Evolutionary conservation across 768 basidiomycete species (phyloP), one percentile per base, ranked within the genome.

Genomic region (Hygrocybe punicea): DNA sequence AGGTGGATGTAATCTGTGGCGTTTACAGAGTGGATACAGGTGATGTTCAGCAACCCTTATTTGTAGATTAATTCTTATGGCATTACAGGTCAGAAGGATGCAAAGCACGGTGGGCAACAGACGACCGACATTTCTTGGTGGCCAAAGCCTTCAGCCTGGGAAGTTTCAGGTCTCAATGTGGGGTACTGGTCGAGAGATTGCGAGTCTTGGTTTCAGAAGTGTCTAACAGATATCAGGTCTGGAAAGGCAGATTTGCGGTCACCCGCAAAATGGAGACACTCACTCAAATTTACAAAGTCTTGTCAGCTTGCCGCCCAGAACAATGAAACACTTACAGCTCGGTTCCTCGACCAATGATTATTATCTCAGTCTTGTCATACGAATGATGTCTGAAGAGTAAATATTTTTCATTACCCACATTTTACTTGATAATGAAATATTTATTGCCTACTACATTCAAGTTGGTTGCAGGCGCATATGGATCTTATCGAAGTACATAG

Each of bases 1-100:
- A 67, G 37, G 44, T 62, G 14, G 57, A 63, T 37, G 23, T 63
- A 8, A 65, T 67, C 21, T 62, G 64, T 50, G 66, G 64, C 21
- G 61, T 64, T 8, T 68, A 69, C 44, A 48, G 29, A 29, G 29
- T 29, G 29, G 29, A 29, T 29, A 29, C 29, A 29, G 29, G 29
- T 29, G 29, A 29, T 29, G 33, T 19, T 21, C 46, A 23, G 13
- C 58, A 40, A 56, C 65, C n/a, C 44, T 47, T 17, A 66, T 55
- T 19, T 59, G 62, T 64, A 49, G 51, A 36, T 6, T 49, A 47
- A 34, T 49, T 33, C 10, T 34, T 7, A 25, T 24, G 24, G 13
- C 23, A 24, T 47, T 47, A 23, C 29, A 47, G 39, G 44, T 44
- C n/a, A 57, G 19, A 14, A 10, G 33, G 16, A 42, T 14, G 16